Evolutionary conservation across 768 basidiomycete species (phyloP).

Genomic region (Tulasnella sp.): DNA sequence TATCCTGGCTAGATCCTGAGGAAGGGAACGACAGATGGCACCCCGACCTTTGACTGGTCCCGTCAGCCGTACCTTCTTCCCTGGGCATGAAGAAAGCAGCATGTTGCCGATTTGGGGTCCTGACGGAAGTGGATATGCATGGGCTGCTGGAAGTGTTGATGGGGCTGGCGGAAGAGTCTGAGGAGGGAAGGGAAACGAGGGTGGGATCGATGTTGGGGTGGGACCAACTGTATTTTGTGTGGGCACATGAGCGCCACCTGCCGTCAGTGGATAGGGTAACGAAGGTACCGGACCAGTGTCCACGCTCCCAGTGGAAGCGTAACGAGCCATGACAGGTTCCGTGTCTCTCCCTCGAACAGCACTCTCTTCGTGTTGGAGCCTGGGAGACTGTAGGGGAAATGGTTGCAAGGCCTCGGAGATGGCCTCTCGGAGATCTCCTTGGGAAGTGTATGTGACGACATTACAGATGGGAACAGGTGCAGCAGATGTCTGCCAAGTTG

Average conservation of each 20-base stretch:
- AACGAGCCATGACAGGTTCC: not conserved
- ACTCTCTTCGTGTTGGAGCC: not conserved
- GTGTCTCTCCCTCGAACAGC: not conserved
- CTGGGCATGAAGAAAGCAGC: conserved; percentile 81
- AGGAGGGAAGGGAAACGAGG: conserved; percentile 14
- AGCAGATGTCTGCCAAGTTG: too few relatives aligned
- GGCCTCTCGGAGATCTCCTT: not conserved
- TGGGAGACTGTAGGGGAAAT: not conserved
- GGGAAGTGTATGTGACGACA: not conserved
- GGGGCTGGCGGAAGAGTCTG: not conserved
- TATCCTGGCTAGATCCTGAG: conserved; percentile 64
- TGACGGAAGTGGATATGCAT: not conserved
- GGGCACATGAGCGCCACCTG: not conserved
- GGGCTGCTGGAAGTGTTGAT: not conserved
- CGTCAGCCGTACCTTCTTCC: conserved; percentile 59
- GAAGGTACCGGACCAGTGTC: not conserved
- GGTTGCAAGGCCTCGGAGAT: conserved; percentile 9
- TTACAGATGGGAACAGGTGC: too few relatives aligned
- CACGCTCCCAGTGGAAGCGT: not conserved
- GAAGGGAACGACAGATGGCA: conserved; percentile 71
- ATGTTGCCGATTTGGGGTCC: conserved; percentile 59
- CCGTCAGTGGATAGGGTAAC: conserved; percentile 5
- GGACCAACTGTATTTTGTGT: not conserved
- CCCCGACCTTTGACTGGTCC: conserved; percentile 60
- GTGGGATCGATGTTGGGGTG: not conserved